A percentile compares a stretch with the other conserved stretches of the same genome.
Evolutionary conservation across 495 filamentous ascomycete genomes (phyloP).

Genomic region (Astrothelium subdiscretum): DNA sequence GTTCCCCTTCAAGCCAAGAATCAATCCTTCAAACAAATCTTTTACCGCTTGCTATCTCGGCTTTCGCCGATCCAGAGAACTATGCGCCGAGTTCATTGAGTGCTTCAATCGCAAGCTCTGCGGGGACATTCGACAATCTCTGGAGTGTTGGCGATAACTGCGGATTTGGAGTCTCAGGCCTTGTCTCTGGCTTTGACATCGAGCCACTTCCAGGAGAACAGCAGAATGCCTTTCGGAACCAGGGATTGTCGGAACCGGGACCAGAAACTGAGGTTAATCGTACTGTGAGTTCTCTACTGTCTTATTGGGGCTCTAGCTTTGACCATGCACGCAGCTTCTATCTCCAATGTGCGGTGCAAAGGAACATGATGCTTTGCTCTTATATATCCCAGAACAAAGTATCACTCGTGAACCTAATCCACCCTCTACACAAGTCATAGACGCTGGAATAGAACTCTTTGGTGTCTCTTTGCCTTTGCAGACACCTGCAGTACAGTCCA

Average conservation of each 20-base stretch:
- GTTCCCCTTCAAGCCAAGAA: slow-evolving; percentile 68
- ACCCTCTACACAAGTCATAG: slow-evolving; percentile 83
- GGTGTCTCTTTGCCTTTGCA: slow-evolving; percentile 82
- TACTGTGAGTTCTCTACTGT: slow-evolving; percentile 32
- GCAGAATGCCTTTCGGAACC: slow-evolving; percentile 39
- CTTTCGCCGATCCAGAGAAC: slow-evolving; percentile 88
- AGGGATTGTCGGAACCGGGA: slow-evolving; percentile 51
- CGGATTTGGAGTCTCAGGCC: slow-evolving; percentile 81
- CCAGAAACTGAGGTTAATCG: slow-evolving; percentile 61
- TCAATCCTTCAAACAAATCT: slow-evolving; percentile 83
- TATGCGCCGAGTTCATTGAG: slow-evolving; percentile 75
- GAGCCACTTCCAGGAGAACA: slow-evolving; percentile 61
- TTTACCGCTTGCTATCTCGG: slow-evolving; percentile 78
- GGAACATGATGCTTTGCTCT: slow-evolving; percentile 78
- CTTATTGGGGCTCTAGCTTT: background rate
- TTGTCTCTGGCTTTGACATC: slow-evolving; percentile 66
- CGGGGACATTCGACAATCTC: slow-evolving; percentile 77
- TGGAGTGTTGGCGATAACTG: slow-evolving; percentile 95
- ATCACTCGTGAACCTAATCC: slow-evolving; percentile 51
- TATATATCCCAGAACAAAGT: slow-evolving; percentile 45
- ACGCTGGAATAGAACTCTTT: slow-evolving; percentile 85
- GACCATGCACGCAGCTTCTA: slow-evolving; percentile 38
- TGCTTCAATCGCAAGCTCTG: slow-evolving; percentile 84
- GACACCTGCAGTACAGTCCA: slow-evolving; percentile 83
- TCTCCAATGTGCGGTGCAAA: slow-evolving; percentile 72